Base-by-base conservation (phyloP, 345 rosid genomes). In the Turritis glabra region DNA sequence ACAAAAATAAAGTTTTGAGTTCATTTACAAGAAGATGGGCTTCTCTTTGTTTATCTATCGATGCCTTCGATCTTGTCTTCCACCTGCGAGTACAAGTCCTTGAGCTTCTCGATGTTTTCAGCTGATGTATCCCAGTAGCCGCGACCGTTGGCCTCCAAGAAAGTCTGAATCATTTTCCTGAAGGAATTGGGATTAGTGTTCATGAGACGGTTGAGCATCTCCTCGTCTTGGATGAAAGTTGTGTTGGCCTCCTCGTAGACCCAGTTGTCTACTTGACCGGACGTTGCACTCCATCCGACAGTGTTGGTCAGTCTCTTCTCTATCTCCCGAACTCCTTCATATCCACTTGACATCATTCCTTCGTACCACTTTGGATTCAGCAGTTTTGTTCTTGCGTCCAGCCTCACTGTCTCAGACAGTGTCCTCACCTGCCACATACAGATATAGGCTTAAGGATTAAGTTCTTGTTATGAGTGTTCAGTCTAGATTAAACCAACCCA, bases 51-150 rank as follows among this genome's bases (percentile, higher is more conserved):
- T 82, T 83, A 90, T 77, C 92, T 73, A 71, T 95, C 97, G 41
- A 95, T 86, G 54, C 99, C 99, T 84, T 95, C 99, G 18, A 95
- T 95, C 88, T 89, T 95, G 89, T 95, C 97, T 80, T 95, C 99
- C 1, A 92, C 97, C 78, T 92, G 92, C 0, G 97, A 92, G 84
- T 95, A 95, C 69, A 95, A 77, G 66, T 95, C 92, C 81, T 84
- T 95, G 79, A 95, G 81, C 86, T 38, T 90, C 80, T 95, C 99
- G 26, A 95, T 85, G 33, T 90, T 92, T 48, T 92, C 85, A 69
- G 75, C 84, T 0, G 96, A 84, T 47, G 97, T 95, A 44, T 95
- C 97, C 99, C 99, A 95, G 65, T 92, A 95, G 4, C 99, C 97
- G 4, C 99, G 97, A 27, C 99, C 99, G 50, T 89, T 92, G 41